Conservation (phyloP, 805 yeast species). For the Candida stauntonica region DNA sequence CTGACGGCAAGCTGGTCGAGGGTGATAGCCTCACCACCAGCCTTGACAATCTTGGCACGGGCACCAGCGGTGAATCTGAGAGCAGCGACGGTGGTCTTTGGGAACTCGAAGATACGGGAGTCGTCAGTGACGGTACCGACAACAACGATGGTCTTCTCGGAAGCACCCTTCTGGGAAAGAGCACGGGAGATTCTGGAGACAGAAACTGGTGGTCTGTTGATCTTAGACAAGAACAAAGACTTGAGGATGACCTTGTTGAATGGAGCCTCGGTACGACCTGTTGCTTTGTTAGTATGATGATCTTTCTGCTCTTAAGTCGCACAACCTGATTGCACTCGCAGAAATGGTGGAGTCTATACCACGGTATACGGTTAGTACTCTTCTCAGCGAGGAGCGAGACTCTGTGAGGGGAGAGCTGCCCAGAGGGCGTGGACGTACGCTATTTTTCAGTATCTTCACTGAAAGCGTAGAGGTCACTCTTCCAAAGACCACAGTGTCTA, state of each 20-base stretch:
- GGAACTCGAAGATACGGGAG: constrained; percentile 87
- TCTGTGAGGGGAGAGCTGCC: neutral
- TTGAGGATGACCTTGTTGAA: constrained; percentile 97
- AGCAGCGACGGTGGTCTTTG: constrained; percentile 98
- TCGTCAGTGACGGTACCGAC: constrained; percentile 99
- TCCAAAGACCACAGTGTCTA: neutral
- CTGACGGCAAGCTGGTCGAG: constrained; percentile 98
- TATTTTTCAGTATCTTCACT: constrained; percentile 24
- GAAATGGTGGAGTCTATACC: constrained; percentile 23
- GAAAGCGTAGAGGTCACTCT: constrained; percentile 8
- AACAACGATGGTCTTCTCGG: constrained; percentile 91
- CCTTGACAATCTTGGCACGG: constrained; percentile 93
- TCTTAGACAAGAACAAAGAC: constrained; percentile 94
- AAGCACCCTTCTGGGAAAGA: constrained; percentile 76
- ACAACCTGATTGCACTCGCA: constrained; percentile 38
- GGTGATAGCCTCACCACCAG: constrained; percentile 99
- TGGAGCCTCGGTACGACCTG: constrained; percentile 97
- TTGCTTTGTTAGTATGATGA: constrained; percentile 33
- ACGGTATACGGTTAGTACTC: too few relatives aligned
- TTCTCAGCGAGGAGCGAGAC: constrained; percentile 9
- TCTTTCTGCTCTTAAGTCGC: constrained; percentile 48
- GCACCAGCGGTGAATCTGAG: constrained; percentile 99
- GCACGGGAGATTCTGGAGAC: constrained; percentile 87
- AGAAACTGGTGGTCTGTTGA: constrained; percentile 99
- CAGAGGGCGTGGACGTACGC: constrained; percentile 1